Conservation (phyloP, 352 stramenopile genomes). For the Phytophthora foliorum region DNA sequence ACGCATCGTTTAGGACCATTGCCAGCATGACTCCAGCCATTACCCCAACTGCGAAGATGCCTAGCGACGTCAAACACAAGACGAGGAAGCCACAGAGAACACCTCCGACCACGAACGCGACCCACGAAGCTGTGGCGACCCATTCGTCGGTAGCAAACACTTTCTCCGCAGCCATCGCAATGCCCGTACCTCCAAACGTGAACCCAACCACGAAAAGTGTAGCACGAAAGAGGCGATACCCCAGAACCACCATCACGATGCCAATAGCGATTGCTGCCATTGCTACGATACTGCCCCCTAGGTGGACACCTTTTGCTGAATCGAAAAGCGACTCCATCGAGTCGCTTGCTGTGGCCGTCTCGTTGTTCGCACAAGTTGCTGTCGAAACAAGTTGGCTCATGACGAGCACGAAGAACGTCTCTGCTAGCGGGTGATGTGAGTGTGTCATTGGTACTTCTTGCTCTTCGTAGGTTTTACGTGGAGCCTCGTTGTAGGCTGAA, state of each 20-base stretch:
- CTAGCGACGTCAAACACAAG: constrained; percentile 43
- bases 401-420: constrained; percentile 6
- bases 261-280: constrained; percentile 50
- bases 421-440: neutral
- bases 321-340: constrained; percentile 50
- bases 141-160: constrained; percentile 42
- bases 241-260: constrained; percentile 47
- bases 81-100: constrained; percentile 44
- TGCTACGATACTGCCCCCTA: constrained; percentile 48
- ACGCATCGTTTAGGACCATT: constrained; percentile 46
- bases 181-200: constrained; percentile 39
- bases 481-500: neutral
- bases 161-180: constrained; percentile 42
- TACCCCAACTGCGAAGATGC: constrained; percentile 53
- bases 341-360: constrained; percentile 21
- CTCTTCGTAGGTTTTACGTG: too few relatives aligned
- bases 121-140: constrained; percentile 52
- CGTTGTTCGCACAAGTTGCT: neutral
- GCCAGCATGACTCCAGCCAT: constrained; percentile 51
- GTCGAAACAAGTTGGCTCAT: constrained; percentile 1
- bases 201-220: constrained; percentile 59
- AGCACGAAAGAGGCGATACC: constrained; percentile 62
- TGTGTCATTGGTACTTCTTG: neutral
- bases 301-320: constrained; percentile 47
- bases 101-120: constrained; percentile 51